Conservation (phyloP, 176 grass and related monocot genomes). For the Avena sativa region DNA sequence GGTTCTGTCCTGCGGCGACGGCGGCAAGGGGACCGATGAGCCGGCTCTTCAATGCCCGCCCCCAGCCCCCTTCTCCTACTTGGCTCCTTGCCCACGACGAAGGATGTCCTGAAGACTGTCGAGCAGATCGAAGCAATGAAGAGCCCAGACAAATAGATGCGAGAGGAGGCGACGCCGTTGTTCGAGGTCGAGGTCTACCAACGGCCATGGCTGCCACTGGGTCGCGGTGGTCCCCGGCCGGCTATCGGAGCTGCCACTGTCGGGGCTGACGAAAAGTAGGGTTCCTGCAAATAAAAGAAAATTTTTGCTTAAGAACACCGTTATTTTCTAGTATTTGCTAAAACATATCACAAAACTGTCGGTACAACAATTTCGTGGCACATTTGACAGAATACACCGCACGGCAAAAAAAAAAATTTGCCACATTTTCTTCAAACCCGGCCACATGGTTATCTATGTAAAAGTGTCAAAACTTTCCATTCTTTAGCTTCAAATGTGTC, state of each 20-base stretch:
- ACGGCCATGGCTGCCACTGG: conserved; percentile 3
- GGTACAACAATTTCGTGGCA: too few species aligned
- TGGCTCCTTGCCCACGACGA: not conserved
- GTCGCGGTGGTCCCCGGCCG: not conserved
- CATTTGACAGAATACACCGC: too few species aligned
- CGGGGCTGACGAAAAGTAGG: not conserved
- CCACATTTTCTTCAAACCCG: too few species aligned
- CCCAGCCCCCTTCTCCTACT: not conserved
- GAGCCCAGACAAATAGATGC: conserved; percentile 36
- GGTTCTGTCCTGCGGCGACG: too few species aligned
- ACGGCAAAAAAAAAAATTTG: too few species aligned
- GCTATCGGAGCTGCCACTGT: not conserved
- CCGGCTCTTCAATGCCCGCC: not conserved
- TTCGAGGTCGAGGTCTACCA: not conserved
- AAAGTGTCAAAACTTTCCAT: too few species aligned
- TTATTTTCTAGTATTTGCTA: too few species aligned
- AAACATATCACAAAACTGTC: too few species aligned
- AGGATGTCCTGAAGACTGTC: not conserved
- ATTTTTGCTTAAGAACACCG: too few species aligned
- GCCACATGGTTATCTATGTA: too few species aligned
- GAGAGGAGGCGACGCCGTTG: conserved; percentile 27
- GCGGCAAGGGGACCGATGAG: not conserved
- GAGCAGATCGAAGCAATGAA: not conserved
- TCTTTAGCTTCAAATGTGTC: too few species aligned
- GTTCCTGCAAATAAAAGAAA: too few species aligned